Evolutionary conservation across 1,139 yeast species (phyloP), one percentile per base, ranked within the genome.

Genomic region (Eremothecium cymbalariae): DNA sequence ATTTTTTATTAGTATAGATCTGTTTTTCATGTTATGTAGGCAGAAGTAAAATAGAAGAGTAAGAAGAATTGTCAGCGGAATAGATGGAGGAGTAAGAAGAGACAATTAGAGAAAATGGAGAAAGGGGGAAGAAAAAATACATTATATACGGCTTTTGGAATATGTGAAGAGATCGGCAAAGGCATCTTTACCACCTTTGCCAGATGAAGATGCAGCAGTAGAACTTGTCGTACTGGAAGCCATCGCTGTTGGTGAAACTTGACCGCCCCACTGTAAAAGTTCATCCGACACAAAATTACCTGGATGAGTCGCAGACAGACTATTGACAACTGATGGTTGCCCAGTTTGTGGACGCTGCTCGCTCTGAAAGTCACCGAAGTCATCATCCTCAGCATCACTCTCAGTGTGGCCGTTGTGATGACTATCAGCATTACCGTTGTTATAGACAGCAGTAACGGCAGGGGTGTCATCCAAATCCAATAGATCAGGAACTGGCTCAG

Each of bases 341-440:
- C 20, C 16, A 11, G 31, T 26, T n/a, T 22, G 30, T 3, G 36
- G 33, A 21, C 31, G 28, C 14, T 33, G 28, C 14, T 55, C 60
- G 27, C 52, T 48, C 42, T 58, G 61, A 46, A 57, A 59, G 23
- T 57, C 62, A 8, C 63, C 64, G 39, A 57, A 58, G 8, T 55
- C 62, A 35, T 58, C 62, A 15, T 55, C 60, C 9, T 55, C 55
- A 13, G 47, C 51, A 9, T 41, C 51, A 27, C 36, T 45, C 8
- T 17, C 41, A 8, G 23, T 31, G 11, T 25, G 31, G 12, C 16
- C 30, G 6, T 12, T 28, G 16, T 25, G n/a, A 19, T 25, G 18
- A 17, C 18, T 17, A 12, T 8, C 13, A 11, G 9, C 14, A 19
- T 18, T 14, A 17, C 13, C 18, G 21, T 27, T 27, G 8, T 9